Evolutionary conservation across 2,329 filamentous ascomycete genomes (phyloP).

Genomic region (Laburnicola sp.): DNA sequence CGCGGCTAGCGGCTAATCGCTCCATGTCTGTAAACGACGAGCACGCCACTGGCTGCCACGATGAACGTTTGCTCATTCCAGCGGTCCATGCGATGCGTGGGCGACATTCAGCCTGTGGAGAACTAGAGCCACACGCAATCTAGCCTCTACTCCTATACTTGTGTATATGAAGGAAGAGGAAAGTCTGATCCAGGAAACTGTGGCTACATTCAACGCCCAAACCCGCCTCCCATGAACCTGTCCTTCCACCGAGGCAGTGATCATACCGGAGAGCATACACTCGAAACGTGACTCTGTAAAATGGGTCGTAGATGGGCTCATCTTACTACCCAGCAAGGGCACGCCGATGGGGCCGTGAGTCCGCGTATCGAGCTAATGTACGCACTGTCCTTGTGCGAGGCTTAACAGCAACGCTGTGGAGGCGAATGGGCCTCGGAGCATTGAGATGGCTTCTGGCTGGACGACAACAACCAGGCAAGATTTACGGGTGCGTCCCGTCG

Average conservation of each 20-base stretch:
- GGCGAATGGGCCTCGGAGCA: slow-evolving; percentile 3
- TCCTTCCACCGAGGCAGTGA: slow-evolving; percentile 5
- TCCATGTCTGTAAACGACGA: neutral
- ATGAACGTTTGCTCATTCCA: slow-evolving; percentile 16
- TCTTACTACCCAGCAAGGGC: slow-evolving; percentile 15
- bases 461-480: neutral
- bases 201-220: neutral
- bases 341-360: slow-evolving; percentile 14
- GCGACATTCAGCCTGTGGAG: neutral
- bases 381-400: slow-evolving; percentile 10
- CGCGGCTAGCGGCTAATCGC: neutral
- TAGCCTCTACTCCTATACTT: too few relatives aligned
- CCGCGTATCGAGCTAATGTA: slow-evolving; percentile 15
- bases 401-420: slow-evolving; percentile 17
- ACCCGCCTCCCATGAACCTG: slow-evolving; percentile 6
- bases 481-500: slow-evolving; percentile 13
- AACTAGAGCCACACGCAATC: neutral
- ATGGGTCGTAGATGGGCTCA: slow-evolving; percentile 6
- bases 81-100: slow-evolving; percentile 8
- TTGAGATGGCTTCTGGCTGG: slow-evolving; percentile 6
- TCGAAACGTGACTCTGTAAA: neutral
- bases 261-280: slow-evolving; percentile 1
- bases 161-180: too few relatives aligned
- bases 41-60: slow-evolving; percentile 16
- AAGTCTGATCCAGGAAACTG: too few relatives aligned